A percentile compares a stretch with the other conserved stretches of the same genome.
Conservation (phyloP, 2,329 filamentous ascomycete species). For the Botryotinia convoluta region DNA sequence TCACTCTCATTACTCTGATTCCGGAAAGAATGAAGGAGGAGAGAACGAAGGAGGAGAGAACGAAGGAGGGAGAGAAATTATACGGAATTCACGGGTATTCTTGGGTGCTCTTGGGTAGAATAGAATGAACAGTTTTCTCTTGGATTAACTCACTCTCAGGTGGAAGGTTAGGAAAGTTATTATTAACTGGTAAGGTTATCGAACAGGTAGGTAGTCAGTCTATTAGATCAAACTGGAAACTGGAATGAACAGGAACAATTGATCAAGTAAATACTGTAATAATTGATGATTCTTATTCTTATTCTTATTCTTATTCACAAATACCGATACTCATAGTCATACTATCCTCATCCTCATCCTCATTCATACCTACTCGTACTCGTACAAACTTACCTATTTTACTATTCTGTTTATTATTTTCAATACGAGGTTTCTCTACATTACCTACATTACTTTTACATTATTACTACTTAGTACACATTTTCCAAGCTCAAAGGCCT, state of each 20-base stretch:
- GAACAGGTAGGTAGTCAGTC: background rate
- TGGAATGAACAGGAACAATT: background rate
- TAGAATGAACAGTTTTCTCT: too few species aligned
- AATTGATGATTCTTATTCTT: background rate
- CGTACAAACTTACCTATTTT: background rate
- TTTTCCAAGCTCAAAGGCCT: background rate
- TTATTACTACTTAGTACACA: background rate
- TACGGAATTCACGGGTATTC: background rate
- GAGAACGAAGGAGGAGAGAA: background rate
- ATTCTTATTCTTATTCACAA: background rate
- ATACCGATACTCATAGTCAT: too few species aligned
- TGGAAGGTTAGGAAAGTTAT: background rate
- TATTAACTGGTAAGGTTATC: background rate
- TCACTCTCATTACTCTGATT: background rate
- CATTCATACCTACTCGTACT: background rate
- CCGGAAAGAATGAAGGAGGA: background rate
- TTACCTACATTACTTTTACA: background rate
- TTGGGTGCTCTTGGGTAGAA: background rate
- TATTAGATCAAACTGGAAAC: background rate
- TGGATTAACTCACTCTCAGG: too few species aligned
- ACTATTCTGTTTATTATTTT: background rate
- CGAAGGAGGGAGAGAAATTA: background rate
- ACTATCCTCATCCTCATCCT: background rate
- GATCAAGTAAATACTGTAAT: background rate
- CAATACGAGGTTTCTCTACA: background rate